These are phyloP conservation scores for Areca catechu DNA, from an alignment of 176 grass and related monocot genomes.

Conservation along the genomic window DNA sequence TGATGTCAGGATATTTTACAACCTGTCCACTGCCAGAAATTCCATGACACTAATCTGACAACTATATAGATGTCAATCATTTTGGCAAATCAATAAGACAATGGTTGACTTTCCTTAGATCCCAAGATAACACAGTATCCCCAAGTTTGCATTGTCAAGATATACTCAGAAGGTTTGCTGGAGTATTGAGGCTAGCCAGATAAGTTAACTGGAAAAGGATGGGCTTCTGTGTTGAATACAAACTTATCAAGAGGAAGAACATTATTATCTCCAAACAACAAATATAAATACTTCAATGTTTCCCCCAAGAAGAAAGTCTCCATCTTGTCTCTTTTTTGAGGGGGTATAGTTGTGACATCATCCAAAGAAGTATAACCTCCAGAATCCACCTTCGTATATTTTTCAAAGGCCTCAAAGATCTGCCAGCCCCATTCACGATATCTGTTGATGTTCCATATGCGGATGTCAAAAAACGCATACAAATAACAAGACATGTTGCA, in stretches of 20 bases:
- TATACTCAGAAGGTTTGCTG: too few relatives aligned
- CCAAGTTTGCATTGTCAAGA: too few relatives aligned
- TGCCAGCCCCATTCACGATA: slow-evolving; percentile 98
- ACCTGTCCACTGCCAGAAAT: too few relatives aligned
- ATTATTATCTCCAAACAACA: slow-evolving; percentile 80
- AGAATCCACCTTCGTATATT: slow-evolving; percentile 84
- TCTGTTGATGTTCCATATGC: slow-evolving; percentile 25
- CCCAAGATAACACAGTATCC: too few relatives aligned
- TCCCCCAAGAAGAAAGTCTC: slow-evolving; percentile 48
- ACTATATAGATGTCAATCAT: too few relatives aligned
- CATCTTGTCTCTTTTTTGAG: slow-evolving; percentile 88
- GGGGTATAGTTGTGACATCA: slow-evolving; percentile 82
- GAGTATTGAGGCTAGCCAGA: neutral
- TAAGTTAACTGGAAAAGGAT: slow-evolving; percentile 65
- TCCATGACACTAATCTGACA: too few relatives aligned
- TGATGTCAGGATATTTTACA: too few relatives aligned
- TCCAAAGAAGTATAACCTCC: slow-evolving; percentile 82
- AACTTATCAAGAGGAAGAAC: slow-evolving; percentile 77
- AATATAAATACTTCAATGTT: slow-evolving; percentile 94
- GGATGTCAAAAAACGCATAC: neutral
- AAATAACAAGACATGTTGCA: neutral
- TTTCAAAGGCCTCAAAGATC: slow-evolving; percentile 93
- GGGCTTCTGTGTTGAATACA: slow-evolving; percentile 93
- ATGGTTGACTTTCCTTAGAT: too few relatives aligned
- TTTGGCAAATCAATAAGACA: too few relatives aligned